phyloP scores from a whole-genome alignment of 2,329 filamentous ascomycete genomes.

The Lachnellula willkommii region DNA sequence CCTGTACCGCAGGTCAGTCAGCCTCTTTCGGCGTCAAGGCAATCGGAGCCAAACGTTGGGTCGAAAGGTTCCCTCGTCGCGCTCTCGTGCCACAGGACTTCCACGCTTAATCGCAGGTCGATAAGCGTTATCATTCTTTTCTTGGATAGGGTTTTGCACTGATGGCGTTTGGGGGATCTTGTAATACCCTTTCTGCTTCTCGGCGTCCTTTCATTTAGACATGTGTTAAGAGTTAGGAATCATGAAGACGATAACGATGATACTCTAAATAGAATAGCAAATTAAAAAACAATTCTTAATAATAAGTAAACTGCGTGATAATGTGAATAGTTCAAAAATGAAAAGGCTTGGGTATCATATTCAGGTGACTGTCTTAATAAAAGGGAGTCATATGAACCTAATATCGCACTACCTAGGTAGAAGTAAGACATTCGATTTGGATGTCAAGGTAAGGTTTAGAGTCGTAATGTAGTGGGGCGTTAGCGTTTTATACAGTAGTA shows the following conservation, averaged over 20 bases:
- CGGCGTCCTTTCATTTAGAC: not conserved
- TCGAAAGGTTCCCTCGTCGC: constrained; percentile 23
- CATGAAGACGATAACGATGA: not conserved
- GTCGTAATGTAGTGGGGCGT: no score
- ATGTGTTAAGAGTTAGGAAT: not conserved
- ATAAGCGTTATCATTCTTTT: constrained; percentile 19
- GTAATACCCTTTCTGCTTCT: constrained; percentile 13
- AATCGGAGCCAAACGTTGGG: constrained; percentile 22
- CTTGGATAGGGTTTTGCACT: constrained; percentile 4
- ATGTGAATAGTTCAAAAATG: no score
- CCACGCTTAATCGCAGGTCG: constrained; percentile 20
- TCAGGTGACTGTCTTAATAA: no score
- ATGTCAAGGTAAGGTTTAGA: no score
- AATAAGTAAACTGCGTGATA: no score
- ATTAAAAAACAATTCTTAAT: no score
- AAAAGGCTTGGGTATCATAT: no score
- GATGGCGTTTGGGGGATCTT: constrained; percentile 17
- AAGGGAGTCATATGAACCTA: no score
- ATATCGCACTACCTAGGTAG: no score
- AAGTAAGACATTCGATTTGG: no score
- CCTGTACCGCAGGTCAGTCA: constrained; percentile 40
- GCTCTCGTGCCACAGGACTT: constrained; percentile 14
- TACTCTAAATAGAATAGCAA: no score
- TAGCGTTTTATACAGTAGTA: no score
- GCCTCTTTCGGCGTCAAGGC: constrained; percentile 36